Evolutionary conservation across 164 flowering plant genomes (phyloP), one percentile per base, ranked within the genome.

Genomic region (Vitis labrusca): DNA sequence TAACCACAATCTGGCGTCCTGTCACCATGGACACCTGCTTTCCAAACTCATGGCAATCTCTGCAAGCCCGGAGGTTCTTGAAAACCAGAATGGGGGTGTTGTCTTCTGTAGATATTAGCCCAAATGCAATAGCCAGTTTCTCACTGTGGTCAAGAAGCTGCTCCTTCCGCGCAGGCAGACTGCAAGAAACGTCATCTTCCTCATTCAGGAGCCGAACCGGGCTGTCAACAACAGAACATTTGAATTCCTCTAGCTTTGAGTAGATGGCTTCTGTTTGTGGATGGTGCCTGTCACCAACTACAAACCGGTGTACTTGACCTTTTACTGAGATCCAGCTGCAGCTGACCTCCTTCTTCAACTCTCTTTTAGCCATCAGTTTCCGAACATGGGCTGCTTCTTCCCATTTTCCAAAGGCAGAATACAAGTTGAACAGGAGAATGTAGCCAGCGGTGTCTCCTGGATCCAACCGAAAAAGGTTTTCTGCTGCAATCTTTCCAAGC

Each of bases 221-320:
- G 12, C 44, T 30, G 2, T 56, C 49, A 37, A 27, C 19, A 12
- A 12, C 68, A 6, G 69, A 56, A 59, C 10, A 15, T 15, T 72
- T 69, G 44, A 83, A 60, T 62, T 86, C 83, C 69, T 78, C 63
- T 65, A 88, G 69, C 72, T 83, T 85, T 52, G 78, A 56, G 72
- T 88, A 86, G 32, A 88, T 85, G 72, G 82, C 81, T 17, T 79
- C 59, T 29, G 85, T 76, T 67, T 58, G 82, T 15, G 85, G 87
- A 71, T 85, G 89, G 67, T 86, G 83, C 57, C 73, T 73, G 76
- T 86, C 89, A 61, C 89, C 92, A 51, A 85, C 92, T 17, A 80
- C 57, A 66, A 86, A 88, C 57, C 86, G 71, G 67, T 88, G 88
- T 8, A 76, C 70, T 67, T 79, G 73, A n/a, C 86, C 85, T 59